A percentile compares a stretch with the other conserved stretches of the same genome.
Evolutionary conservation across 2,329 filamentous ascomycete species (phyloP).

Genomic region (Monosporascus sp.): DNA sequence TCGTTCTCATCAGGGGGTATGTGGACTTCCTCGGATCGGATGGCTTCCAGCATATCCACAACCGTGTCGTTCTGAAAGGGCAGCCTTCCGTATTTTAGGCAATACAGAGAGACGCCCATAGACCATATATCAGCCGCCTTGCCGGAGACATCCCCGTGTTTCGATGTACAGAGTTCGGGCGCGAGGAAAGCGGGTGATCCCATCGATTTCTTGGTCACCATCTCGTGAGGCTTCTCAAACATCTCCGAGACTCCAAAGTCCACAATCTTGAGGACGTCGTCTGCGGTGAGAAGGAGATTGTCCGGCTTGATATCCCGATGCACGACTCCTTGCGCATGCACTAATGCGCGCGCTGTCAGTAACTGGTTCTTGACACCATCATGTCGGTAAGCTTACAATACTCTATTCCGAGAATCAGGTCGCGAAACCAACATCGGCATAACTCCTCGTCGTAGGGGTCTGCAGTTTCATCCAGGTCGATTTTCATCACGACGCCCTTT

Average conservation of each 20-base stretch:
- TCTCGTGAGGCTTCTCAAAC: constrained; percentile 79
- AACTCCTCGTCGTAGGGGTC: constrained; percentile 77
- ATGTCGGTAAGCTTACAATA: constrained; percentile 58
- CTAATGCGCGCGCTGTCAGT: constrained; percentile 31
- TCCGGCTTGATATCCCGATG: constrained; percentile 98
- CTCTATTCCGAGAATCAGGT: constrained; percentile 90
- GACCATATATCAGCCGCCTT: constrained; percentile 95
- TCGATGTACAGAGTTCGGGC: constrained; percentile 83
- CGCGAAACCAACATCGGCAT: constrained; percentile 89
- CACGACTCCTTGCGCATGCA: constrained; percentile 90
- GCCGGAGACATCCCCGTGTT: constrained; percentile 82
- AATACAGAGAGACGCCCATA: constrained; percentile 94
- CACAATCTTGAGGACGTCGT: constrained; percentile 93
- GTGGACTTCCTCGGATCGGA: constrained; percentile 63
- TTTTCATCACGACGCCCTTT: constrained; percentile 95
- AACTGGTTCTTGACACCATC: neutral
- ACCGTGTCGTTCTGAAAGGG: constrained; percentile 78
- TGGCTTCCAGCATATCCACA: constrained; percentile 84
- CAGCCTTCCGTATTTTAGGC: constrained; percentile 80
- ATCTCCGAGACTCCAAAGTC: constrained; percentile 99
- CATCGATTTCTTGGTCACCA: constrained; percentile 89
- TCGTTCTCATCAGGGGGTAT: constrained; percentile 61
- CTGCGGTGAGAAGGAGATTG: constrained; percentile 83
- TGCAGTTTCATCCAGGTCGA: constrained; percentile 77
- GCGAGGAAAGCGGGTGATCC: constrained; percentile 93